phyloP scores from a whole-genome alignment of 495 filamentous ascomycete genomes.

The Stereocaulon alpinum region DNA sequence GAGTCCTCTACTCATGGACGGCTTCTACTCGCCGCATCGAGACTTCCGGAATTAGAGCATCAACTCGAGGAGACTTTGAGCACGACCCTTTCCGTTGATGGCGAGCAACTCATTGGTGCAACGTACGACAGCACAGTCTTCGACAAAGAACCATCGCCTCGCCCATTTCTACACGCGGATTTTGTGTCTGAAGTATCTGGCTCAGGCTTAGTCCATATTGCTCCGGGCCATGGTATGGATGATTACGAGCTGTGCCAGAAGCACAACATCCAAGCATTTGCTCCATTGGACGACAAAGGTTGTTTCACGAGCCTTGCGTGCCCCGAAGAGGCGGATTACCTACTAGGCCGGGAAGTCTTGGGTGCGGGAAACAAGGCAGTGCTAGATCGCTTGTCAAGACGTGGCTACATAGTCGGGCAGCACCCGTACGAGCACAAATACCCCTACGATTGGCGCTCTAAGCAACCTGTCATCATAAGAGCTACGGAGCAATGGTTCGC shows the following conservation, averaged over 20 bases:
- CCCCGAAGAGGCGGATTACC: constrained; percentile 48
- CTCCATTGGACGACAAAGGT: constrained; percentile 75
- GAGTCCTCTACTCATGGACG: constrained; percentile 43
- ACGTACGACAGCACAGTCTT: constrained; percentile 58
- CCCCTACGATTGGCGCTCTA: constrained; percentile 95
- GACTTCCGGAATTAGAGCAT: constrained; percentile 45
- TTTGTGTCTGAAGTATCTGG: constrained; percentile 85
- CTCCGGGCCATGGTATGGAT: constrained; percentile 92
- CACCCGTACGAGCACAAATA: constrained; percentile 81
- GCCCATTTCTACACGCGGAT: constrained; percentile 65
- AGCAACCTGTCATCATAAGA: constrained; percentile 77
- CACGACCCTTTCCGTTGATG: constrained; percentile 48
- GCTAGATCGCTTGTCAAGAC: constrained; percentile 49
- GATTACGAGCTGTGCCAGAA: constrained; percentile 76
- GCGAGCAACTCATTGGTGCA: constrained; percentile 52
- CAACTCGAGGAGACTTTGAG: constrained; percentile 34
- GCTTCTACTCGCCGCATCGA: constrained; percentile 55
- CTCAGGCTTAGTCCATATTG: constrained; percentile 85
- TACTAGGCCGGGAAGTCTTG: constrained; percentile 54
- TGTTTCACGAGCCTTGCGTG: constrained; percentile 66
- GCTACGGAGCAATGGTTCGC: constrained; percentile 98
- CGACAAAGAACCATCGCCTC: constrained; percentile 39
- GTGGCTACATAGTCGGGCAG: constrained; percentile 47
- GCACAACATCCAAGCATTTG: constrained; percentile 55
- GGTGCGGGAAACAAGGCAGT: constrained; percentile 57